These are phyloP conservation scores for Mucor racemosus DNA, from an alignment of 371 early-diverging fungal species.

Conservation along the genomic window DNA sequence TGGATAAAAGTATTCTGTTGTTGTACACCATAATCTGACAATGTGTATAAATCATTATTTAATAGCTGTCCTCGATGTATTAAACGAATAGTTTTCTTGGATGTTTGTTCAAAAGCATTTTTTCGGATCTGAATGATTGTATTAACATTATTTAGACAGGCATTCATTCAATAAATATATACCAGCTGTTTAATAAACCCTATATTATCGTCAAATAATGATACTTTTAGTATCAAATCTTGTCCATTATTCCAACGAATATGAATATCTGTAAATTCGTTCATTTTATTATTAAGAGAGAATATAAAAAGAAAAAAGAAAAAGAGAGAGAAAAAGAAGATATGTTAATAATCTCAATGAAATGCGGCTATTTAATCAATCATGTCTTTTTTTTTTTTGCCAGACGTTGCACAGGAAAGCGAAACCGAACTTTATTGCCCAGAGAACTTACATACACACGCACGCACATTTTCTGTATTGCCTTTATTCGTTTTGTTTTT, in stretches of 20 bases:
- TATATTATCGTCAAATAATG: constrained; percentile 7
- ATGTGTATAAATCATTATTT: constrained; percentile 10
- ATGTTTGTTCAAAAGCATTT: constrained; percentile 16
- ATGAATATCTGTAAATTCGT: constrained; percentile 15
- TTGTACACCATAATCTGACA: constrained; percentile 17
- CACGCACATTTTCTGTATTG: neutral
- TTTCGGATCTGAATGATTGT: constrained; percentile 16
- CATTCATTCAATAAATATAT: neutral
- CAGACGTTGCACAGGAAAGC: constrained; percentile 4
- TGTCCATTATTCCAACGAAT: constrained; percentile 18
- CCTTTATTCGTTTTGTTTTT: neutral
- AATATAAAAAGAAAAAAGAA: neutral
- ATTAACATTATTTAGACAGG: neutral
- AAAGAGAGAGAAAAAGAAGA: neutral
- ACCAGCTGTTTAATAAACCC: constrained; percentile 19
- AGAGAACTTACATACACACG: neutral
- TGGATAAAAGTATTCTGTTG: constrained; percentile 15
- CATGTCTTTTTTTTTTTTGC: neutral
- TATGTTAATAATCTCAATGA: neutral
- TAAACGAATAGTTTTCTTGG: constrained; percentile 22
- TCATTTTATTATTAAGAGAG: neutral
- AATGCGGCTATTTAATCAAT: neutral
- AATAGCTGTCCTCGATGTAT: constrained; percentile 26
- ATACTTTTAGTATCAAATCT: constrained; percentile 7
- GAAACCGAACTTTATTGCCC: neutral